phyloP scores from a whole-genome alignment of 2,329 filamentous ascomycete genomes.

The Drechslera avenae region DNA sequence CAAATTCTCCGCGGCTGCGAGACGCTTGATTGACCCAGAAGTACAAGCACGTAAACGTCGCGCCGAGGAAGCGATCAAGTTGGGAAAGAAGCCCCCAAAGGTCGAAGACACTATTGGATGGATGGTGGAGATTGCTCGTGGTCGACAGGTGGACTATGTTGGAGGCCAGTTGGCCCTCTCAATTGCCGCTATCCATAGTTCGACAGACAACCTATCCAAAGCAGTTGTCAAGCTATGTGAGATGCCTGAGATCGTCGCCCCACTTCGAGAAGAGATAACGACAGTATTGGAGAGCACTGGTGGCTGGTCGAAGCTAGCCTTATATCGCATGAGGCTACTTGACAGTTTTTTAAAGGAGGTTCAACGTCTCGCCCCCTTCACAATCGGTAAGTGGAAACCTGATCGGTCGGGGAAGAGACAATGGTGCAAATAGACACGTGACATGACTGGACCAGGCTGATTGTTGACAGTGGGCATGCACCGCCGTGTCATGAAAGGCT shows the following conservation, averaged over 20 bases:
- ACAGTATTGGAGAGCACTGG: neutral
- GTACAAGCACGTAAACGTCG: neutral
- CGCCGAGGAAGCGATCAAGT: neutral
- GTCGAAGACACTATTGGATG: slow-evolving; percentile 1
- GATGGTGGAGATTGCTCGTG: neutral
- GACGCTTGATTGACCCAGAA: slow-evolving; percentile 2
- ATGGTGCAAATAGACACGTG: neutral
- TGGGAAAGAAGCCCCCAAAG: neutral
- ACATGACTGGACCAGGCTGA: slow-evolving; percentile 1
- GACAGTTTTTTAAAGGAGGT: slow-evolving; percentile 2
- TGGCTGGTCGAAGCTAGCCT: neutral
- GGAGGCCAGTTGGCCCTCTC: neutral
- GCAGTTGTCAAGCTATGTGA: slow-evolving; percentile 1
- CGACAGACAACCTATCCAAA: slow-evolving; percentile 3
- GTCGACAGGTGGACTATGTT: neutral
- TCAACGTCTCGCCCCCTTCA: neutral
- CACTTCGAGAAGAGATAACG: slow-evolving; percentile 1
- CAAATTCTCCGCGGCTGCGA: slow-evolving; percentile 1
- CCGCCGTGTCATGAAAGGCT: slow-evolving; percentile 2
- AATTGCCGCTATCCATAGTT: slow-evolving; percentile 1
- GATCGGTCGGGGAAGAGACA: neutral
- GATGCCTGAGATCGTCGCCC: slow-evolving; percentile 2
- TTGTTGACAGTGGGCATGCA: slow-evolving; percentile 1
- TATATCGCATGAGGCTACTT: slow-evolving; percentile 2
- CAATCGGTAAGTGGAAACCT: neutral